phyloP scores from a whole-genome alignment of 176 grass and related monocot genomes.

The Miscanthus lutarioriparius region DNA sequence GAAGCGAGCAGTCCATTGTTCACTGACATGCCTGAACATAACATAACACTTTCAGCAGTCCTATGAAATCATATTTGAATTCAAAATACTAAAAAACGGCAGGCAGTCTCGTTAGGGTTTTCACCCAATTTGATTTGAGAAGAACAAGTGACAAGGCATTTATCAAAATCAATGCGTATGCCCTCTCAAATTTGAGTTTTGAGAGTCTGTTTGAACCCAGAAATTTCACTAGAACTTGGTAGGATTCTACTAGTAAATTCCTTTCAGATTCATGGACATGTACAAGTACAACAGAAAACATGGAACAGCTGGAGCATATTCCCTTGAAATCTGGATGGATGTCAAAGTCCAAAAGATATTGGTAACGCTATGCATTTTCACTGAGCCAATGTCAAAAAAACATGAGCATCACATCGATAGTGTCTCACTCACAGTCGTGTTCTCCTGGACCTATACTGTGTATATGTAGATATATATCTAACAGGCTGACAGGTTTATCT shows the following conservation, averaged over 20 bases:
- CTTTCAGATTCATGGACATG: not conserved
- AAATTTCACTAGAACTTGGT: not conserved
- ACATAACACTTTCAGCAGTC: not conserved
- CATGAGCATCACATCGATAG: not conserved
- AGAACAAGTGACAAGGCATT: not conserved
- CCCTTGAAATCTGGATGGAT: not conserved
- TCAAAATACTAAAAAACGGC: not conserved
- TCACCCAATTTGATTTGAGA: not conserved
- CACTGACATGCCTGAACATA: too few relatives aligned
- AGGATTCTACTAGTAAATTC: not conserved
- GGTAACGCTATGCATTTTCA: slow-evolving; percentile 6
- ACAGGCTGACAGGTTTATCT: slow-evolving; percentile 34
- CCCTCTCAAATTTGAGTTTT: not conserved
- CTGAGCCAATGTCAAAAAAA: slow-evolving; percentile 27
- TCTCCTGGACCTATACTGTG: slow-evolving; percentile 5
- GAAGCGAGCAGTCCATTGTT: too few relatives aligned
- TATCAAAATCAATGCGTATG: not conserved
- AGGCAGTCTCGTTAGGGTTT: not conserved
- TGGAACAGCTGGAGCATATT: not conserved
- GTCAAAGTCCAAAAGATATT: not conserved
- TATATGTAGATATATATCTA: slow-evolving; percentile 13
- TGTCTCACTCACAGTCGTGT: not conserved
- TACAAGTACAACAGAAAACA: not conserved
- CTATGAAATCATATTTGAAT: not conserved
- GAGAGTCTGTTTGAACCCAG: not conserved